Evolutionary conservation across 345 rosid genomes (phyloP).

Genomic region (Eutrema yunnanense): DNA sequence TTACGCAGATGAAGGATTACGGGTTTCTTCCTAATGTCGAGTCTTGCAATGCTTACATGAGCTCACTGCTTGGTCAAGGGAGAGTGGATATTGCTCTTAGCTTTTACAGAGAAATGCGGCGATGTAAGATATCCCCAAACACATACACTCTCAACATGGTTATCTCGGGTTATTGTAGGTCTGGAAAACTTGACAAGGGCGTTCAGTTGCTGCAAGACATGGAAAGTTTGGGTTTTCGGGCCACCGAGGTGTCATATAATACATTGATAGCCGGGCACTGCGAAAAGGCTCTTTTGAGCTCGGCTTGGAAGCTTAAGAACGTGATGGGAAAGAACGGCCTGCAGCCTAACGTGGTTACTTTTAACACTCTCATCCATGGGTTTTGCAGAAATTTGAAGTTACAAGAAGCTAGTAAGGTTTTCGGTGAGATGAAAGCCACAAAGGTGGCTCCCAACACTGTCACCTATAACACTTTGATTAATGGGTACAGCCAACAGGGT

Average conservation of each 20-base stretch:
- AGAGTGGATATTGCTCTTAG: slow-evolving; percentile 59
- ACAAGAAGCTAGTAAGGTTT: slow-evolving; percentile 53
- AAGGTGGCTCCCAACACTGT: slow-evolving; percentile 53
- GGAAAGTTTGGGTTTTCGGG: slow-evolving; percentile 45
- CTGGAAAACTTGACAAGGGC: slow-evolving; percentile 60
- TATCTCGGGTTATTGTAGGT: slow-evolving; percentile 51
- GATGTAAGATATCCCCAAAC: slow-evolving; percentile 65
- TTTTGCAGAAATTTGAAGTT: slow-evolving; percentile 54
- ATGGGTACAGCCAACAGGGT: slow-evolving; percentile 53
- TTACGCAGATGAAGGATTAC: slow-evolving; percentile 55
- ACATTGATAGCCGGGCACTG: slow-evolving; percentile 72
- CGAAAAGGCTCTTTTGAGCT: slow-evolving; percentile 53
- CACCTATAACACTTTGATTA: slow-evolving; percentile 74
- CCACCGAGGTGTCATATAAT: slow-evolving; percentile 52
- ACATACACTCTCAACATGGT: slow-evolving; percentile 72
- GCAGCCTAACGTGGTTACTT: slow-evolving; percentile 61
- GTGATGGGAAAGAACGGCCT: slow-evolving; percentile 44
- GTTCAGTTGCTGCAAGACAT: slow-evolving; percentile 49
- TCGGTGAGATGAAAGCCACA: slow-evolving; percentile 55
- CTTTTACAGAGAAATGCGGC: slow-evolving; percentile 62
- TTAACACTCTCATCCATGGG: slow-evolving; percentile 58
- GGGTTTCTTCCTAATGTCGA: slow-evolving; percentile 63
- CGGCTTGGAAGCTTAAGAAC: slow-evolving; percentile 57
- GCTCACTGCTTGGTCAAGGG: slow-evolving; percentile 48
- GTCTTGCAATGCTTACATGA: slow-evolving; percentile 80